Evolutionary conservation across 2,329 filamentous ascomycete genomes (phyloP).

Genomic region (Paraphoma sp.): DNA sequence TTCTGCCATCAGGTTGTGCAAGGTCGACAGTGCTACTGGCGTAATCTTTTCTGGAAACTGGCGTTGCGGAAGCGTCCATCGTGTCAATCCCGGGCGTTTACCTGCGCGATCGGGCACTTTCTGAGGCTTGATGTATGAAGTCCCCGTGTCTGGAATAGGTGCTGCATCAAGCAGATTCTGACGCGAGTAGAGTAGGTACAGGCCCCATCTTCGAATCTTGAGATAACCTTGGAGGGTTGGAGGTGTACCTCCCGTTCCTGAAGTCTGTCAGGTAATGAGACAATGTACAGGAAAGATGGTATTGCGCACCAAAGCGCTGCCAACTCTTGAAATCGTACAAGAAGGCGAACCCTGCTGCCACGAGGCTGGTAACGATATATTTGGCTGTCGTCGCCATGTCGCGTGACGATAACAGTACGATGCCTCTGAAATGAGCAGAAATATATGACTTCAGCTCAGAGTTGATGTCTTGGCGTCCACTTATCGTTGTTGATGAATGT

Average conservation of each 20-base stretch:
- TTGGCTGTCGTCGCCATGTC: slow-evolving; percentile 5
- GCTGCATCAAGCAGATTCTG: slow-evolving; percentile 34
- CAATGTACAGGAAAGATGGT: no score
- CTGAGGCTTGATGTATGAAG: slow-evolving; percentile 30
- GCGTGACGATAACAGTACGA: not conserved
- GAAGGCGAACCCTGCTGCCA: slow-evolving; percentile 18
- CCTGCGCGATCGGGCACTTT: slow-evolving; percentile 28
- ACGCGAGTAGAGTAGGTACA: slow-evolving; percentile 33
- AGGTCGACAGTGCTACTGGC: slow-evolving; percentile 15
- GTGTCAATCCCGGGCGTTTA: slow-evolving; percentile 25
- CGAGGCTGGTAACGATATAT: slow-evolving; percentile 17
- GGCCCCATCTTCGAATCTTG: slow-evolving; percentile 37
- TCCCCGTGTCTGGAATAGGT: slow-evolving; percentile 29
- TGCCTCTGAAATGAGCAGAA: not conserved
- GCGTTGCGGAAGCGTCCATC: slow-evolving; percentile 42
- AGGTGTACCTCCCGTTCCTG: slow-evolving; percentile 42
- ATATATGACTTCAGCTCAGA: not conserved
- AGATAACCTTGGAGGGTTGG: slow-evolving; percentile 38
- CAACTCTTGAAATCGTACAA: slow-evolving; percentile 34
- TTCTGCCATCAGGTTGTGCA: slow-evolving; percentile 29
- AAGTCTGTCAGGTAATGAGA: slow-evolving; percentile 6
- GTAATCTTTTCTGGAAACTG: slow-evolving; percentile 32
- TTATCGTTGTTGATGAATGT: not conserved
- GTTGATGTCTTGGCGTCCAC: not conserved
- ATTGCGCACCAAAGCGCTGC: slow-evolving; percentile 22